Percentiles rank a stretch among this genome's conserved stretches.
These are phyloP conservation scores for Colletotrichum gloeosporioides DNA, from an alignment of 2,329 filamentous ascomycete genomes.

Conservation along the genomic window DNA sequence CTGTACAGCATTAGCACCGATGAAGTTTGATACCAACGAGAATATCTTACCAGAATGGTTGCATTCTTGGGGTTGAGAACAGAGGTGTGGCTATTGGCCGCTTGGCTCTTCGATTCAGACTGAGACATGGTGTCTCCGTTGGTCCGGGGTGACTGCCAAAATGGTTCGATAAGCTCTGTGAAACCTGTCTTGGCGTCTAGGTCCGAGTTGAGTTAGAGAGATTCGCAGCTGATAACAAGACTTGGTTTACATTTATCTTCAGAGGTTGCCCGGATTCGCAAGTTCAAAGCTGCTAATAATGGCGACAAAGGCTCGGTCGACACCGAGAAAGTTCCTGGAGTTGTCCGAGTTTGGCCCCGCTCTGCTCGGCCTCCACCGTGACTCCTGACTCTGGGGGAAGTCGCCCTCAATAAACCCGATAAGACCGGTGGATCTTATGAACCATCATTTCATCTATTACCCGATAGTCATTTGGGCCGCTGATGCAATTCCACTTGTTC, in stretches of 20 bases:
- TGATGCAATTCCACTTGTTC: background rate
- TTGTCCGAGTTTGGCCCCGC: background rate
- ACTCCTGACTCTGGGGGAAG: background rate
- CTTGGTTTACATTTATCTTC: background rate
- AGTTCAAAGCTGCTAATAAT: background rate
- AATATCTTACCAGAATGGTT: constrained; percentile 22
- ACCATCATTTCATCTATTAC: background rate
- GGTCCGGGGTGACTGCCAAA: background rate
- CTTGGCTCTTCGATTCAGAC: background rate
- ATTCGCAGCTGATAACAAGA: background rate
- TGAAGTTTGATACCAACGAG: background rate
- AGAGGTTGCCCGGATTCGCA: background rate
- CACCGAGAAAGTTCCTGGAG: background rate
- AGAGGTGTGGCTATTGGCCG: constrained; percentile 24
- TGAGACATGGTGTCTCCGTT: background rate
- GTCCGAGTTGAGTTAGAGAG: background rate
- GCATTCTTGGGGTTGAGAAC: constrained; percentile 29
- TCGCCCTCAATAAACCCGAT: background rate
- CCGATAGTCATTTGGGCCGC: background rate
- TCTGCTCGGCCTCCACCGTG: background rate
- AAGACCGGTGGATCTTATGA: background rate
- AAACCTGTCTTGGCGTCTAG: background rate
- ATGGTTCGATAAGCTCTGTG: background rate
- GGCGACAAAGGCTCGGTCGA: background rate
- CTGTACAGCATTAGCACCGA: background rate